Evolutionary conservation across 1,284 basidiomycete species (phyloP).

Genomic region (Trichosporon asahii): DNA sequence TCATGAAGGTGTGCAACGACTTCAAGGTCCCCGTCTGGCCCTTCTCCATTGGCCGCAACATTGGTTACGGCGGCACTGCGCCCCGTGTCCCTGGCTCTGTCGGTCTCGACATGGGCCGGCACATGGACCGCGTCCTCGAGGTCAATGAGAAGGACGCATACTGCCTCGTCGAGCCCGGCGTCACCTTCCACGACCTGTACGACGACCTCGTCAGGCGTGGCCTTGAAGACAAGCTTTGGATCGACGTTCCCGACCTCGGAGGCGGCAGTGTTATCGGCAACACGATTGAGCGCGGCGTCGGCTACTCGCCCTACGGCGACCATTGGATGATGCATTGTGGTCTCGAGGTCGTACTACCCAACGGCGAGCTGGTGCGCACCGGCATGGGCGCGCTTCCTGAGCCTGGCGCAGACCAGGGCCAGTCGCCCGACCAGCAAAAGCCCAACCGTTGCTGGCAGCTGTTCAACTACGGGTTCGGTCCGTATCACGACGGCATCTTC

Average conservation of each 20-base stretch:
- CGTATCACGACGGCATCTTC: constrained; percentile 18
- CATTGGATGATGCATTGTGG: constrained; percentile 22
- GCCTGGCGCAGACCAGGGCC: constrained; percentile 7
- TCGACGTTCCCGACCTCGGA: constrained; percentile 16
- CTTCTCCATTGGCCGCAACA: constrained; percentile 13
- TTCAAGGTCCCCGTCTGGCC: constrained; percentile 19
- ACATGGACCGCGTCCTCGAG: constrained; percentile 20
- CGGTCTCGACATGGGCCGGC: constrained; percentile 11
- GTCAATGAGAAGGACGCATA: constrained; percentile 17
- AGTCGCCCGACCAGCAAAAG: constrained; percentile 14
- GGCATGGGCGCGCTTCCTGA: constrained; percentile 17
- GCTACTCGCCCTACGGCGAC: constrained; percentile 19
- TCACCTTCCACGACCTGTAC: constrained; percentile 17
- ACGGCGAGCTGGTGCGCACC: constrained; percentile 17
- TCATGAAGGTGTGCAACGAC: constrained; percentile 17
- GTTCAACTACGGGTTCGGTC: constrained; percentile 19
- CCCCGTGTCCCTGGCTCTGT: constrained; percentile 16
- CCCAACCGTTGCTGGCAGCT: constrained; percentile 19
- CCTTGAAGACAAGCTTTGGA: constrained; percentile 19
- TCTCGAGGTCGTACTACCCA: constrained; percentile 15
- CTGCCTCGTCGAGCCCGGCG: constrained; percentile 18
- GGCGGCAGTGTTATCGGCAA: constrained; percentile 19
- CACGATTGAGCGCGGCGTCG: constrained; percentile 17
- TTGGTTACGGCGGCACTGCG: constrained; percentile 16
- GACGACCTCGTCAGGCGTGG: constrained; percentile 8